Evolutionary conservation across 768 basidiomycete species (phyloP), one percentile per base, ranked within the genome.

Genomic region (Boletus vermiculosoides): DNA sequence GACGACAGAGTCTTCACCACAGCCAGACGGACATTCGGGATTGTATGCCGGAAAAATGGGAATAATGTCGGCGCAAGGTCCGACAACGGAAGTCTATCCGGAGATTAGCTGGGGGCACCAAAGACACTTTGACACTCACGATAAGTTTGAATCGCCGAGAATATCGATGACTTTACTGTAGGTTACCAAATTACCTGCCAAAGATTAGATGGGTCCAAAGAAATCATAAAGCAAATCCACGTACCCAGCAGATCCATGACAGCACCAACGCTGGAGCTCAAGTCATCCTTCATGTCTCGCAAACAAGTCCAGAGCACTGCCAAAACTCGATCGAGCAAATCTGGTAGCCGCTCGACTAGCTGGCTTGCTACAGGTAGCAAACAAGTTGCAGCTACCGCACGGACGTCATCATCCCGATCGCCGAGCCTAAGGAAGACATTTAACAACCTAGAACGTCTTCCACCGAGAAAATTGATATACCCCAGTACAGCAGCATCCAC

Each of bases 31-130:
- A 99, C 97, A 58, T 88, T 88, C 1, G 90, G 74, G 65, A 99
- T 98, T 0, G 96, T 95, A 71, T 99, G 97, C 18, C 97, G 91
- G 75, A 98, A 95, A 80, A 96, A 98, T 4, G 96, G 92, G 74
- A 93, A 98, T 6, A 96, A 76, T 1, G 89, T 91, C 2, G 90
- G 89, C 7, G 95, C 90, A 54, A 97, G 82, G 4, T 81, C 81
- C n/a, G 86, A 80, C 31, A 98, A 80, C 4, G 93, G 88, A 46
- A 87, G 77, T n/a, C 92, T 94, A 59, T 12, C 33, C 5, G 8
- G 34, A 52, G 36, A 16, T 66, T 15, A 57, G 59, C 25, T 56
- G 47, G 39, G 42, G 12, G 6, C 30, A 47, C 37, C 40, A 20
- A 57, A 42, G 31, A 48, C 18, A 37, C n/a, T 7, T 23, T 31